Conservation (phyloP, 2,329 filamentous ascomycete species). For the Pseudocercospora eumusae region DNA sequence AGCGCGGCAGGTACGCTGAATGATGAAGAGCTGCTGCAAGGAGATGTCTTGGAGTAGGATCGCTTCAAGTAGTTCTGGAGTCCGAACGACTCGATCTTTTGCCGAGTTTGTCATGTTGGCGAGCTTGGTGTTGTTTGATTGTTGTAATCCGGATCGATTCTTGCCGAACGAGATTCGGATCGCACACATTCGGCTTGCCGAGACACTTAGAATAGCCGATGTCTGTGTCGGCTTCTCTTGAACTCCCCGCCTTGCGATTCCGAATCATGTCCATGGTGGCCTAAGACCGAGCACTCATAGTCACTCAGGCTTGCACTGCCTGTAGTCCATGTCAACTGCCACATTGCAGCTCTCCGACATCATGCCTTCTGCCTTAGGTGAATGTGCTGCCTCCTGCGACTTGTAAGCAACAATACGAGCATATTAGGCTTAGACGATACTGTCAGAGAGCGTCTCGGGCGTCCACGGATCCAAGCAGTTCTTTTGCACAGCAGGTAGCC, state of each 20-base stretch:
- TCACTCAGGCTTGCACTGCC: neutral
- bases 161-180: neutral
- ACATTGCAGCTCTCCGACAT: neutral
- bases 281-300: too few relatives aligned
- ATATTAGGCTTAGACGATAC: too few relatives aligned
- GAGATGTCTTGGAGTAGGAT: neutral
- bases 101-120: neutral
- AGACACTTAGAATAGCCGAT: neutral
- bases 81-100: neutral
- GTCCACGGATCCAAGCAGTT: too few relatives aligned
- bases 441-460: too few relatives aligned
- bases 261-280: too few relatives aligned
- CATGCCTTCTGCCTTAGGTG: too few relatives aligned
- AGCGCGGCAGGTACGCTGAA: constrained; percentile 10
- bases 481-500: too few relatives aligned
- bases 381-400: too few relatives aligned
- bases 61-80: constrained; percentile 3
- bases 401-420: too few relatives aligned
- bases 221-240: neutral
- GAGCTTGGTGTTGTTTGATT: neutral
- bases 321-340: neutral
- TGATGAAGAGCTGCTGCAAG: neutral
- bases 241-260: neutral
- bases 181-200: neutral
- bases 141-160: neutral